Evolutionary conservation across 768 basidiomycete genomes (phyloP).

Genomic region (Termitomyces sp.): DNA sequence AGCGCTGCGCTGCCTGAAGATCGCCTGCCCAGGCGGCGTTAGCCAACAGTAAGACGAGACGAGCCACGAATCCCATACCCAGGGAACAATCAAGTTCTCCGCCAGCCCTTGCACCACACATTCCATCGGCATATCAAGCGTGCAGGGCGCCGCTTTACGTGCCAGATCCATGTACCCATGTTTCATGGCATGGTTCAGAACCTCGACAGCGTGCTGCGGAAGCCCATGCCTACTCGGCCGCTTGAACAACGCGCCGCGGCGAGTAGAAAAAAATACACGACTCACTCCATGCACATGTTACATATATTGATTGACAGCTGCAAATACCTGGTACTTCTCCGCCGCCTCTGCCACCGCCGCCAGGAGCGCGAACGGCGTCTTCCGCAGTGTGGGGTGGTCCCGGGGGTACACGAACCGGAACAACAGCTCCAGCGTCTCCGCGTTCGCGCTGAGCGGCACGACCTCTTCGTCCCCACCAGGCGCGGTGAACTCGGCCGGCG

Average conservation of each 20-base stretch:
- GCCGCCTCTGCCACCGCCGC: constrained; percentile 1
- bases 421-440: constrained; percentile 4
- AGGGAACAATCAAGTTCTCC: background rate
- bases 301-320: constrained; percentile 3
- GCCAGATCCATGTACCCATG: background rate
- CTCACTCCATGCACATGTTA: constrained; percentile 4
- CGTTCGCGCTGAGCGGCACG: background rate
- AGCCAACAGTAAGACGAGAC: background rate
- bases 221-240: background rate
- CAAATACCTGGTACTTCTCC: constrained; percentile 9
- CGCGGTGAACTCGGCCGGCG: background rate
- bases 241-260: too few relatives aligned
- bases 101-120: background rate
- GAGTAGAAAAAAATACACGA: background rate
- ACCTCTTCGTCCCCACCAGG: background rate
- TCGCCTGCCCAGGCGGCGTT: background rate
- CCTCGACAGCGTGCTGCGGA: background rate
- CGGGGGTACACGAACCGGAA: constrained; percentile 7
- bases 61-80: background rate
- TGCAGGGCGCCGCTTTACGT: background rate
- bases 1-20: background rate
- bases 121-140: constrained; percentile 5
- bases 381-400: background rate
- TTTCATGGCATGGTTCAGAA: background rate
- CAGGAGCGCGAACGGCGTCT: background rate